Evolutionary conservation across 371 early-diverging fungal genomes (phyloP).

Genomic region (Gilbertella persicaria): DNA sequence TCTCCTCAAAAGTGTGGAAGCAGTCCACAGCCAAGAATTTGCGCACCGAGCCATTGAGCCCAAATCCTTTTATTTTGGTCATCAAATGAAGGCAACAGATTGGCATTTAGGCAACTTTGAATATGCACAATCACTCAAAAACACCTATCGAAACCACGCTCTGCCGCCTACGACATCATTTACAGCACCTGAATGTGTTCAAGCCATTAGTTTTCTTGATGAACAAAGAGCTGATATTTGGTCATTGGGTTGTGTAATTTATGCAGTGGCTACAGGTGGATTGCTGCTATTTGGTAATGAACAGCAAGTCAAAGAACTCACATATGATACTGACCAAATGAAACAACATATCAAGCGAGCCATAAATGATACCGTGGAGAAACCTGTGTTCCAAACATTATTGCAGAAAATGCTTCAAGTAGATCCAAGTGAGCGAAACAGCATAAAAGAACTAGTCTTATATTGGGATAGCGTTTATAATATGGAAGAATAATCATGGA

Average conservation of each 20-base stretch:
- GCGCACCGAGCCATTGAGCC: conserved; percentile 19
- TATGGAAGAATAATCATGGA: conserved; percentile 5
- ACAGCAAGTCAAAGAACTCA: conserved; percentile 2
- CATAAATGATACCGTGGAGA: conserved; percentile 12
- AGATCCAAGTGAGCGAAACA: conserved; percentile 16
- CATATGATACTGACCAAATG: conserved; percentile 5
- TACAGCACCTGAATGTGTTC: conserved; percentile 15
- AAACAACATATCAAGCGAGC: conserved; percentile 4
- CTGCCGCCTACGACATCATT: not conserved
- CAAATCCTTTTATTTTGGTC: conserved; percentile 16
- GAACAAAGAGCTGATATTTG: conserved; percentile 13
- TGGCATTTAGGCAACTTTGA: conserved; percentile 23
- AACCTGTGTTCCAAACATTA: not conserved
- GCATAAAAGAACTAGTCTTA: conserved; percentile 2
- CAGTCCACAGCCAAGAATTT: conserved; percentile 12
- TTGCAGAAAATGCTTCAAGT: conserved; percentile 13
- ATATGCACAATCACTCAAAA: not conserved
- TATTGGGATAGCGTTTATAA: conserved; percentile 17
- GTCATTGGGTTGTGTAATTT: conserved; percentile 24
- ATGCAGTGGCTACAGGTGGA: conserved; percentile 12
- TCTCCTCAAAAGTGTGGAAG: conserved; percentile 12
- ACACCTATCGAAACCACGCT: not conserved
- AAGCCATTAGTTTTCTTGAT: not conserved
- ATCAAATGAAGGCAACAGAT: conserved; percentile 12
- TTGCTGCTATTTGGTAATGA: conserved; percentile 5